Conservation (phyloP, 2,329 filamentous ascomycete species). For the Aspergillus aculeatinus region DNA sequence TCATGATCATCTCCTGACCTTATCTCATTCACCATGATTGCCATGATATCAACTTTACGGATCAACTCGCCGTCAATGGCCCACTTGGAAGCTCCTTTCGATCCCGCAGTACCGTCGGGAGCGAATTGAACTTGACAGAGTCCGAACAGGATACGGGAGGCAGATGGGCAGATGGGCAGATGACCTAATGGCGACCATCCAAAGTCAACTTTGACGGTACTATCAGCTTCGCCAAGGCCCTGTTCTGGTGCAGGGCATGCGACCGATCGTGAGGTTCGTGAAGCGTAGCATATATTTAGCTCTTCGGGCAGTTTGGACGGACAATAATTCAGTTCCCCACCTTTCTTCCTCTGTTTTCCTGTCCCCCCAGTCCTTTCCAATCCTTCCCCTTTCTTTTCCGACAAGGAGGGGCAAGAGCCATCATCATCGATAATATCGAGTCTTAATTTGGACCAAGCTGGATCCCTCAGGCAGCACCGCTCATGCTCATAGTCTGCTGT, state of each 20-base stretch:
- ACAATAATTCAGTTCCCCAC: not conserved
- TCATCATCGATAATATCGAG: slow-evolving; percentile 9
- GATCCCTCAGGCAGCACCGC: slow-evolving; percentile 9
- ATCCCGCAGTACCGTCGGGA: not conserved
- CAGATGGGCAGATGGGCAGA: not conserved
- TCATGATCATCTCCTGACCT: slow-evolving; percentile 2
- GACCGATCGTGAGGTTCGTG: slow-evolving; percentile 10
- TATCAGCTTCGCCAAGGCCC: slow-evolving; percentile 4
- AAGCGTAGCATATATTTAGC: slow-evolving; percentile 17
- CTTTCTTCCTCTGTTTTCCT: not conserved
- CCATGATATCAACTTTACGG: not conserved
- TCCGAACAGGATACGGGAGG: not conserved
- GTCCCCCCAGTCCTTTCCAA: not conserved
- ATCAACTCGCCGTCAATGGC: not conserved
- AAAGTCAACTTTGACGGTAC: no score
- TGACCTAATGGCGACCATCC: not conserved
- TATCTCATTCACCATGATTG: not conserved
- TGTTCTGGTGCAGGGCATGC: slow-evolving; percentile 8
- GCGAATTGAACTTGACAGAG: not conserved
- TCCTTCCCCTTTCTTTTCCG: slow-evolving; percentile 8
- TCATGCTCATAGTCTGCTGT: not conserved
- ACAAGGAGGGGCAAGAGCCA: slow-evolving; percentile 5
- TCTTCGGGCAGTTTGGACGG: not conserved
- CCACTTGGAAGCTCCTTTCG: not conserved
- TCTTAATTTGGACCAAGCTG: slow-evolving; percentile 12